These are phyloP conservation scores for Staphylotrichum longicolle DNA, from an alignment of 495 filamentous ascomycete genomes.

Conservation along the genomic window DNA sequence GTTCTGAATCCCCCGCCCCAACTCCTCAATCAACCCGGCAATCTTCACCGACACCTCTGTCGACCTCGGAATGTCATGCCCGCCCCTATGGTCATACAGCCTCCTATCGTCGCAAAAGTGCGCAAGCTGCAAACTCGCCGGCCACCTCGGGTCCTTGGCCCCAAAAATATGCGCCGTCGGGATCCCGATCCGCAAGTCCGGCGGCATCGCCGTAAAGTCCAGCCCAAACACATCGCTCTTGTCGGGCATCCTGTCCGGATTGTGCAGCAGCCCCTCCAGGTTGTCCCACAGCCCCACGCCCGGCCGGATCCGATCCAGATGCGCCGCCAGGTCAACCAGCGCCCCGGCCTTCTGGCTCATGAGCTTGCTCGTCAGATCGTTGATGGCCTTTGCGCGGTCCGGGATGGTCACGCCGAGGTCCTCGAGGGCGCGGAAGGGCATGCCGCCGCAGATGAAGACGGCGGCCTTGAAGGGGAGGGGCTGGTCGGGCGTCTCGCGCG, in stretches of 20 bases:
- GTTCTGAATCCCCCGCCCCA: constrained; percentile 21
- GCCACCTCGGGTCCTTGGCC: constrained; percentile 55
- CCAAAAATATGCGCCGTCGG: constrained; percentile 65
- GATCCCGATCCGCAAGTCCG: constrained; percentile 47
- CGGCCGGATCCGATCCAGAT: constrained; percentile 29
- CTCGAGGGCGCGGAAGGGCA: constrained; percentile 49
- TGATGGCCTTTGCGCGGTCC: constrained; percentile 40
- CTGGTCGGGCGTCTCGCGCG: constrained; percentile 31
- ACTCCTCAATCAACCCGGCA: constrained; percentile 28
- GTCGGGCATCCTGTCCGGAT: constrained; percentile 26
- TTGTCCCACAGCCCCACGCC: constrained; percentile 34
- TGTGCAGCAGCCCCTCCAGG: constrained; percentile 34
- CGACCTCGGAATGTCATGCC: constrained; percentile 49
- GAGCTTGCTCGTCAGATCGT: constrained; percentile 31
- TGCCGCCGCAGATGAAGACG: constrained; percentile 58
- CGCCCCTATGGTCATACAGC: constrained; percentile 54
- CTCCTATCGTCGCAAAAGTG: constrained; percentile 52
- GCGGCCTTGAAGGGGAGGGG: constrained; percentile 56
- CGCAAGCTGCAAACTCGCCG: constrained; percentile 54
- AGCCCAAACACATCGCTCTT: constrained; percentile 49
- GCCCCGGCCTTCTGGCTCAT: constrained; percentile 32
- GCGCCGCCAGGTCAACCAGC: constrained; percentile 30
- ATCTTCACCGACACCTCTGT: constrained; percentile 30
- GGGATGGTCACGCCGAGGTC: constrained; percentile 52
- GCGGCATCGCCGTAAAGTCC: constrained; percentile 47